Base-by-base conservation (phyloP, 2,329 filamentous ascomycete species). In the Blastomyces percursus region DNA sequence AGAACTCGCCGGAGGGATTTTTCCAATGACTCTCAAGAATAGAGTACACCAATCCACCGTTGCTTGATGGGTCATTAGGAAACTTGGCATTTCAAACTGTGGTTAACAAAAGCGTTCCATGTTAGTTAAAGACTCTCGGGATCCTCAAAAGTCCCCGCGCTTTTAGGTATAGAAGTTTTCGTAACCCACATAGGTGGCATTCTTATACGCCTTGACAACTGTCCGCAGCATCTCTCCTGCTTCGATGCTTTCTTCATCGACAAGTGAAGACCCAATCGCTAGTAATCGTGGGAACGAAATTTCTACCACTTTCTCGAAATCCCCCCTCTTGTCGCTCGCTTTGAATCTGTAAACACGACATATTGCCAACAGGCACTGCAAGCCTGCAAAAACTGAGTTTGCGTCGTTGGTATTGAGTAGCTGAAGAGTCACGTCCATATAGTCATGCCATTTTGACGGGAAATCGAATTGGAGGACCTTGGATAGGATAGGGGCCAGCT, bases 271-370 rank as follows among this genome's bases (percentile, higher is more conserved):
- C 69, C 92, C 95, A 71, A 99, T 94, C 66, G 83, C 82, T 68
- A 97, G 80, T 66, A 97, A 81, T 67, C 91, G 86, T 24, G 94
- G 91, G 77, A 99, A 99, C 64, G 90, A 91, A 64, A 87, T 85
- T 74, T 91, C 89, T 65, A 97, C 89, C 69, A 99, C 96, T 77
- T 90, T 91, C 76, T 96, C 92, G 71, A 99, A 95, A 73, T 97
- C 91, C 59, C 83, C 83, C 71, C 92, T 82, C 63, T 86, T 87
- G 72, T 90, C 90, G 56, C 90, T 90, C 57, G 86, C 84, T 80
- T 96, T 96, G 81, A 96, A 97, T 66, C 94, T 82, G 78, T 96
- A 99, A 62, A 95, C 91, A 64, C 92, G 88, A 82, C 93, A 97
- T 71, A 97, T 92, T 61, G 93, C 91, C 67, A 97, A 81, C 68